These are phyloP conservation scores for Emmonsiellopsis sp. DNA, from an alignment of 2,329 filamentous ascomycete species.

Conservation along the genomic window DNA sequence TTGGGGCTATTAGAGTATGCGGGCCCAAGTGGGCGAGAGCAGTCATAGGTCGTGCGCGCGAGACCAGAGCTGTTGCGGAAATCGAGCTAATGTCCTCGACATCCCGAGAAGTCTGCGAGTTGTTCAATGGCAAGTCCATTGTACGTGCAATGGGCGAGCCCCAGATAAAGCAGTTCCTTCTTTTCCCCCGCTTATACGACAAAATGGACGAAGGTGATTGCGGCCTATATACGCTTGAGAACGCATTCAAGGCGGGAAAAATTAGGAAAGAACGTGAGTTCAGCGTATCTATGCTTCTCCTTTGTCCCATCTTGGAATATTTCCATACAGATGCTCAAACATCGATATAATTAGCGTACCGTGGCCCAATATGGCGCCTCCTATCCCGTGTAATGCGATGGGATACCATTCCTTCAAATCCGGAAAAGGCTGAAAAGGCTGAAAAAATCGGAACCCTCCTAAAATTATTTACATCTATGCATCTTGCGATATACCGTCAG, in stretches of 20 bases:
- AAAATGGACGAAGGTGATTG: background rate
- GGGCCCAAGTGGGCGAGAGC: constrained; percentile 34
- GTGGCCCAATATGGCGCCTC: background rate
- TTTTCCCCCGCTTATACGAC: background rate
- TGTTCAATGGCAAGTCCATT: constrained; percentile 14
- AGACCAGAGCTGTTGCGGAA: constrained; percentile 26
- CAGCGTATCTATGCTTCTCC: background rate
- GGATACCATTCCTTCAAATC: background rate
- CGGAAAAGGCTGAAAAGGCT: background rate
- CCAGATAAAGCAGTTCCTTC: background rate
- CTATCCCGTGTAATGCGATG: background rate
- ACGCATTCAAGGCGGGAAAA: background rate
- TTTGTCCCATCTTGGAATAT: background rate
- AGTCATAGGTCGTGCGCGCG: constrained; percentile 36
- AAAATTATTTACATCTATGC: background rate
- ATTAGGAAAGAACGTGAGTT: background rate
- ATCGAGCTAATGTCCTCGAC: constrained; percentile 33
- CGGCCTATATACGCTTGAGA: background rate
- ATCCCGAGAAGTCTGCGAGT: constrained; percentile 9
- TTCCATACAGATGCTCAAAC: background rate
- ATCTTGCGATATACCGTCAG: background rate
- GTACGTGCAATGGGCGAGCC: constrained; percentile 9
- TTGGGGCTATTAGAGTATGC: constrained; percentile 36
- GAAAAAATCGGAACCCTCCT: background rate
- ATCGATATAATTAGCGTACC: background rate